phyloP scores from a whole-genome alignment of 2,329 filamentous ascomycete species.

The Botrytis galanthina region DNA sequence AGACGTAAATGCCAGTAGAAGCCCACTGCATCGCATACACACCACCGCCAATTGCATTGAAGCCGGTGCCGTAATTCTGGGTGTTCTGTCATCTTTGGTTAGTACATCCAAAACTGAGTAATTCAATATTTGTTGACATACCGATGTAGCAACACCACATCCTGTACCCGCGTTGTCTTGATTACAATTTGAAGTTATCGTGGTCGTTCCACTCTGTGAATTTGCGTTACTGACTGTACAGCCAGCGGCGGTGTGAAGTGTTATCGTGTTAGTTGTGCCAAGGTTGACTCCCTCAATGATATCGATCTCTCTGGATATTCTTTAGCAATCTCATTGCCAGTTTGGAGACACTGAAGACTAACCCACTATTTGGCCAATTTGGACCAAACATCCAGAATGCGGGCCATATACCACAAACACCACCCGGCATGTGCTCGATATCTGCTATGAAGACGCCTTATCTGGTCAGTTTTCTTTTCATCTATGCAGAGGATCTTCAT shows the following conservation, averaged over 20 bases:
- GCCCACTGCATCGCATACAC: constrained; percentile 55
- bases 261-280: constrained; percentile 44
- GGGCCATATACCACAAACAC: constrained; percentile 44
- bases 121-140: background rate
- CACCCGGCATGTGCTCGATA: constrained; percentile 63
- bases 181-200: constrained; percentile 38
- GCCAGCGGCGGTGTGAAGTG: constrained; percentile 46
- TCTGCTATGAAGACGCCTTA: constrained; percentile 63
- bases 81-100: constrained; percentile 34
- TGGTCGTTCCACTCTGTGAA: constrained; percentile 43
- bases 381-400: constrained; percentile 38
- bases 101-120: background rate
- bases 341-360: background rate
- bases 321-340: background rate
- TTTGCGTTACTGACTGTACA: constrained; percentile 45
- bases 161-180: constrained; percentile 46
- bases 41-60: constrained; percentile 59
- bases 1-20: constrained; percentile 63
- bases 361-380: constrained; percentile 34
- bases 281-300: constrained; percentile 50
- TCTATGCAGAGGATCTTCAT: background rate
- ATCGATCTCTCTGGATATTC: constrained; percentile 29
- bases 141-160: constrained; percentile 35
- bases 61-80: constrained; percentile 59
- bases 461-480: background rate